A percentile compares a stretch with the other conserved stretches of the same genome.
Evolutionary conservation across 345 rosid genomes (phyloP).

Genomic region (Balakata baccata): DNA sequence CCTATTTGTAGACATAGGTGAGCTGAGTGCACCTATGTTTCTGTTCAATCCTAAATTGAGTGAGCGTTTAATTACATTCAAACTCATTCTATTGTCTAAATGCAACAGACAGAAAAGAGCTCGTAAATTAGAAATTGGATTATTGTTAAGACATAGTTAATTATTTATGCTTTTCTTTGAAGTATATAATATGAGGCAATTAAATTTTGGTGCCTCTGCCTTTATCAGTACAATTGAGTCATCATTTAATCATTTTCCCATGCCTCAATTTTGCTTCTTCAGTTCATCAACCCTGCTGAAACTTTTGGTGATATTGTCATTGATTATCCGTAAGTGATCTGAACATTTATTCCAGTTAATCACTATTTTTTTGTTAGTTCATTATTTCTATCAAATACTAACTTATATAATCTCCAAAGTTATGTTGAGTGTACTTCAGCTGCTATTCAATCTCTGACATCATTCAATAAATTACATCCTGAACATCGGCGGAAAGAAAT

Average conservation of each 20-base stretch:
- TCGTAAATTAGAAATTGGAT: not conserved
- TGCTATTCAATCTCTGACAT: slow-evolving; percentile 76
- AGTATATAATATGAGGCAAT: not conserved
- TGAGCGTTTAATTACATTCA: not conserved
- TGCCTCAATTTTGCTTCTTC: slow-evolving; percentile 14
- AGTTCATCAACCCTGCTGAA: slow-evolving; percentile 96
- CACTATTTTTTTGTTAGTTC: not conserved
- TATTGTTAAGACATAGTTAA: not conserved
- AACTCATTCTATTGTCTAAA: not conserved
- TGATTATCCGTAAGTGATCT: slow-evolving; percentile 81
- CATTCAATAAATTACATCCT: slow-evolving; percentile 65
- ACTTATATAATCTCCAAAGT: slow-evolving; percentile 29
- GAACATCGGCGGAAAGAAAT: slow-evolving; percentile 73
- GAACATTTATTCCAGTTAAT: slow-evolving; percentile 15
- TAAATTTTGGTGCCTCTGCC: not conserved
- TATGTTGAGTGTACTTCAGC: slow-evolving; percentile 96
- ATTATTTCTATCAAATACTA: not conserved
- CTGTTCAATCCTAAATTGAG: not conserved
- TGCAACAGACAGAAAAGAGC: not conserved
- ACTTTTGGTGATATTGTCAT: slow-evolving; percentile 97
- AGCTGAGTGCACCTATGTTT: not conserved
- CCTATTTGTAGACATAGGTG: not conserved
- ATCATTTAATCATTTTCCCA: not conserved
- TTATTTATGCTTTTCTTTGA: not conserved
- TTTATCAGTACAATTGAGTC: not conserved